phyloP scores from a whole-genome alignment of 106 monocot genomes.

The Acanthochlamys bracteata region DNA sequence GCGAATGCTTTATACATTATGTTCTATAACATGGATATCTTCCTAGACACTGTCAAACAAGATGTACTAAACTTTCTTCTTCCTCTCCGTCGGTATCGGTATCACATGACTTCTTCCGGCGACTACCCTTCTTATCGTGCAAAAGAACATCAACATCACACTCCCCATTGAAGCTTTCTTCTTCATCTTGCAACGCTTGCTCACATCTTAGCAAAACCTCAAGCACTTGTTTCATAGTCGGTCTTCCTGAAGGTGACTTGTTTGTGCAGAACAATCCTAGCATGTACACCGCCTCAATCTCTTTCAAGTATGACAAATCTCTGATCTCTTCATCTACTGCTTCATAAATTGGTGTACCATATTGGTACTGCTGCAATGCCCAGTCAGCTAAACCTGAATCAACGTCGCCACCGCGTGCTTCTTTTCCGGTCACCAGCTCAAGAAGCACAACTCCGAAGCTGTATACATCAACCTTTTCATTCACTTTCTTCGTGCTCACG shows the following conservation, averaged over 20 bases:
- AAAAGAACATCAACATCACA: slow-evolving; percentile 13
- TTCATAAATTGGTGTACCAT: too few species aligned
- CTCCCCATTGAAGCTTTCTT: not conserved
- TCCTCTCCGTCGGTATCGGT: slow-evolving; percentile 1
- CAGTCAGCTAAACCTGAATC: not conserved
- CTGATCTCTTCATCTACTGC: slow-evolving; percentile 1
- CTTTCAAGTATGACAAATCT: not conserved
- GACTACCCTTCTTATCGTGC: slow-evolving; percentile 10
- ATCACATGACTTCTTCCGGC: slow-evolving; percentile 14
- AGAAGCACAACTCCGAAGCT: slow-evolving; percentile 33
- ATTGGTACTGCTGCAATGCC: not conserved
- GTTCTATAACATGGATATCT: too few species aligned
- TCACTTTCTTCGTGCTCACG: slow-evolving; percentile 12
- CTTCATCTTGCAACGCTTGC: not conserved
- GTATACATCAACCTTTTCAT: slow-evolving; percentile 34
- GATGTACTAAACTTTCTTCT: too few species aligned
- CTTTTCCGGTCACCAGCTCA: slow-evolving; percentile 22
- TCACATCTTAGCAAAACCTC: not conserved
- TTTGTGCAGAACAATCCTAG: not conserved
- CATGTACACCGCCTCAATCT: not conserved
- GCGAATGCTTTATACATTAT: too few species aligned
- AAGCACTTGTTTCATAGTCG: not conserved
- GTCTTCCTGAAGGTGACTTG: not conserved
- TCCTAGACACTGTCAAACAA: too few species aligned
- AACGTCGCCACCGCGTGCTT: slow-evolving; percentile 5